These are phyloP conservation scores for Brassica napus DNA, from an alignment of 345 rosid genomes.

Conservation along the genomic window Da-Ae NC_063436.1:18304001-18304500, in stretches of 20 bases:
- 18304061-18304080: neutral
- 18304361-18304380: neutral
- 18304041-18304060: neutral
- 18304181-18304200: no score
- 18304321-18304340: no score
- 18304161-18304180: neutral
- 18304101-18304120: slow-evolving; percentile 1
- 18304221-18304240: no score
- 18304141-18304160: neutral
- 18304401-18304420: neutral
- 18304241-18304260: no score
- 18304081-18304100: neutral
- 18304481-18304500: neutral
- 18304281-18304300: no score
- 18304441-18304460: neutral
- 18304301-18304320: no score
- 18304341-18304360: no score
- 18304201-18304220: no score
- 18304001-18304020: neutral
- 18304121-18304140: neutral
- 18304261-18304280: no score
- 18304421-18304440: neutral
- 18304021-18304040: neutral
- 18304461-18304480: neutral
- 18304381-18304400: neutral